Evolutionary conservation across 768 basidiomycete genomes (phyloP), one percentile per base, ranked within the genome.

Genomic region (Lyophyllum shimeji): DNA sequence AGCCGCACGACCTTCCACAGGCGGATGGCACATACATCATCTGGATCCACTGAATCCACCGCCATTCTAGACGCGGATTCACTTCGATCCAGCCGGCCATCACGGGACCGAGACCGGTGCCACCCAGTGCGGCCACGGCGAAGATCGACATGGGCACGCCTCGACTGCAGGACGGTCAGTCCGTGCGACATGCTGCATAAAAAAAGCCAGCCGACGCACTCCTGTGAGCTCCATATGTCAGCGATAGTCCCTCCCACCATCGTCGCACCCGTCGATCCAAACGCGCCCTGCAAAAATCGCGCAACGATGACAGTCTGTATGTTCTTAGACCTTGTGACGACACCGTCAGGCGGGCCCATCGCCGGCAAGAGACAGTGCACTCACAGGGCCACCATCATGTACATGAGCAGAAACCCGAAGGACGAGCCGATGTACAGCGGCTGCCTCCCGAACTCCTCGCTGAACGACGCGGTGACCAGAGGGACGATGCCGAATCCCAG

Each of bases 31-130:
- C 74, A 1, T 46, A 84, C 86, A 87, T 89, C 63, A 84, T 74
- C 59, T 85, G 83, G 8, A 90, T 79, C 90, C 90, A 93, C 63
- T 91, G 84, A 23, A 95, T 90, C 89, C 90, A 93, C 24, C 89
- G 75, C 89, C 91, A 93, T 58, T 77, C 76, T 1, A 92, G 66
- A 18, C 70, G 71, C 0, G 73, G 64, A 56, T 83, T 81, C 57
- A 80, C 76, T 63, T 89, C 86, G 20, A 89, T 76, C 83, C 84
- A 90, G 13, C 85, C 86, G 21, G 83, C 82, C 2, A 79, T 65
- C 0, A 88, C 65, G 0, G 90, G 85, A 2, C 84, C 90, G 0
- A 91, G 33, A 0, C 84, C 88, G 0, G 80, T 82, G 0, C 83
- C 85, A 1, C 78, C 80, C 9, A 92, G 64, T 0, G 84, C 87